Base-by-base conservation (phyloP, 768 basidiomycete genomes). In the Hemileccinum rubropunctum region DNA sequence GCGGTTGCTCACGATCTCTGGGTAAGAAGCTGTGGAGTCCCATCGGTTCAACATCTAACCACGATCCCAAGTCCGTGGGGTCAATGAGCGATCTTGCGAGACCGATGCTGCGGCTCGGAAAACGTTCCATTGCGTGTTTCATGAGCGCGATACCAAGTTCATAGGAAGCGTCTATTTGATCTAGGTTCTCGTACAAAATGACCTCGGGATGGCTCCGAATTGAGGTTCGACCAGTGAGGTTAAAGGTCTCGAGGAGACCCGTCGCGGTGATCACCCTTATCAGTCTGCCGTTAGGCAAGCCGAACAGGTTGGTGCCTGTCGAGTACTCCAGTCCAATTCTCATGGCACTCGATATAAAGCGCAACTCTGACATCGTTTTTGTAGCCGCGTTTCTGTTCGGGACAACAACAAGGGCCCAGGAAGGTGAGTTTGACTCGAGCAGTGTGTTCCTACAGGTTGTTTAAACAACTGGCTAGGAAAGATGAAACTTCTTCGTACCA, bases 151-250 rank as follows among this genome's bases (percentile, higher is more conserved):
- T 62, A 5, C 77, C 82, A 4, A 97, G 76, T 64, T 99, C 97
- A 69, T 95, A 97, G 2, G 71, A 68, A 15, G 83, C 70, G 63
- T 92, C 84, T 47, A 99, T 74, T 27, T 88, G 81, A 58, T 98
- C 90, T 15, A 99, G 71, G 58, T 87, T 85, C 54, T 98, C 94
- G 52, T 88, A 86, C 4, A 98, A 62, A 28, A 95, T 80, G 30
- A 95, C 65, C 54, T 77, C 72, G 18, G 93, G 74, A 37, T 73
- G 73, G 5, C 54, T 65, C 60, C 50, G 45, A 60, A 59, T 15
- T 27, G 39, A 32, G 20, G 56, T 58, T 11, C 63, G 58, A 43
- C 65, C 60, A 27, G 65, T 60, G 21, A 66, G 57, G 9, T 61
- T 71, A 33, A 85, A 54, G 8, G 73, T 70, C 30, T 65, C 48